phyloP scores from a whole-genome alignment of 148 eudicot species.

The Cornus florida region DNA sequence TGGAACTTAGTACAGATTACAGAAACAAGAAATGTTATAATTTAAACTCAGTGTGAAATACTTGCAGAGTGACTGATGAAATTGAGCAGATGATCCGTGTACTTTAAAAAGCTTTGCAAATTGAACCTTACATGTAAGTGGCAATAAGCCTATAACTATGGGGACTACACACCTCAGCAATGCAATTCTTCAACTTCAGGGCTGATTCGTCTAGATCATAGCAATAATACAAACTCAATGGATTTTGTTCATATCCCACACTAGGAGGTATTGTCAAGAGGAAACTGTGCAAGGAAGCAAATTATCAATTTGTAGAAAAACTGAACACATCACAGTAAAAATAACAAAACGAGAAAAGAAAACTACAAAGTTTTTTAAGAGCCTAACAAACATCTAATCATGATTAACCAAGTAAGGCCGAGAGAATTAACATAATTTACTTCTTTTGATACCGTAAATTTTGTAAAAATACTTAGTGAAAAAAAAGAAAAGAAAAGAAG shows the following conservation, averaged over 20 bases:
- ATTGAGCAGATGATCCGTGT: background rate
- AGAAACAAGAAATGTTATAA: background rate
- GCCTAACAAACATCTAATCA: background rate
- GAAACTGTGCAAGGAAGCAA: slow-evolving; percentile 43
- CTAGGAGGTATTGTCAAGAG: slow-evolving; percentile 90
- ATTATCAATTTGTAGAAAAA: slow-evolving; percentile 1
- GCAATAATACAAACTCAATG: slow-evolving; percentile 88
- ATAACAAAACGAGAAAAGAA: background rate
- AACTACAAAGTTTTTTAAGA: background rate
- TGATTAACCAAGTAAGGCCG: background rate
- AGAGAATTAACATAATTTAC: background rate
- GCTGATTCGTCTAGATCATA: slow-evolving; percentile 61
- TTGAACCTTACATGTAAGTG: background rate
- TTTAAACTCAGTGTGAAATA: background rate
- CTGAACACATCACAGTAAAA: background rate
- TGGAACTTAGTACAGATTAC: background rate
- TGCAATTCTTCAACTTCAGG: slow-evolving; percentile 66
- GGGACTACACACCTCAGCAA: slow-evolving; percentile 69
- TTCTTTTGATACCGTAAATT: too few relatives aligned
- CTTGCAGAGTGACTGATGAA: background rate
- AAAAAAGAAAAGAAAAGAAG: background rate
- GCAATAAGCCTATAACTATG: background rate
- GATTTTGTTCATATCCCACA: slow-evolving; percentile 92
- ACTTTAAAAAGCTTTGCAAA: background rate
- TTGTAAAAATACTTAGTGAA: background rate